Base-by-base conservation (phyloP, 805 yeast species). In the Nakazawaea sp. region DNA sequence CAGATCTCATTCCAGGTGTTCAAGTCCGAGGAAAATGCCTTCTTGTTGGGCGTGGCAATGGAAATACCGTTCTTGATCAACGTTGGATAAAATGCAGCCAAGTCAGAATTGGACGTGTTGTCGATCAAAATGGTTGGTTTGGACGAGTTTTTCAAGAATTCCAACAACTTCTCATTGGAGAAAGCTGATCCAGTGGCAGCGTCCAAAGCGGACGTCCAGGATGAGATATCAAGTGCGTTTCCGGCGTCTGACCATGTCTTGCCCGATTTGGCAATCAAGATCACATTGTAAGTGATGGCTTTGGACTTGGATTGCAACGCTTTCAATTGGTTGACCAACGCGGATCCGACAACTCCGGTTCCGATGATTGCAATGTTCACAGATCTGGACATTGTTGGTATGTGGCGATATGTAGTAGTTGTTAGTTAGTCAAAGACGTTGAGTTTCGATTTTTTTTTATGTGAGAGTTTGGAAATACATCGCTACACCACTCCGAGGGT, bases 21-120 rank as follows among this genome's bases (percentile, higher is more conserved):
- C 44, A 83, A 61, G 39, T 76, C 81, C 30, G 88, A 71, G 8
- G 97, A 88, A 55, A 92, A 92, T 0, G 95, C 99, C 70, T 92
- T 92, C 64, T 92, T 92, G 72, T 92, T 92, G 48, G 99, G 99
- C 31, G 99, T 92, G 15, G 97, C 98, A 51, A 92, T 77, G 31
- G 96, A 87, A 46, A 92, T 78, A 27, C 96, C 95, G 42, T 68
- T 73, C 47, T 70, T 59, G 44, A 90, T 67, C 51, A 92, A 78
- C 27, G 66, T 59, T 31, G 95, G 84, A 61, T 92, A 92, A 37
- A 75, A 72, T 30, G 72, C 69, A 32, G 97, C 95, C 48, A 90
- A 64, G 5, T 71, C 56, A 45, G 75, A 84, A 59, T 80, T 84
- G 21, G 97, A 88, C 34, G 99, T 92, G 72, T 92, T 92, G 63